Base-by-base conservation (phyloP, 495 filamentous ascomycete species). In the Penicillium turbatum region DNA sequence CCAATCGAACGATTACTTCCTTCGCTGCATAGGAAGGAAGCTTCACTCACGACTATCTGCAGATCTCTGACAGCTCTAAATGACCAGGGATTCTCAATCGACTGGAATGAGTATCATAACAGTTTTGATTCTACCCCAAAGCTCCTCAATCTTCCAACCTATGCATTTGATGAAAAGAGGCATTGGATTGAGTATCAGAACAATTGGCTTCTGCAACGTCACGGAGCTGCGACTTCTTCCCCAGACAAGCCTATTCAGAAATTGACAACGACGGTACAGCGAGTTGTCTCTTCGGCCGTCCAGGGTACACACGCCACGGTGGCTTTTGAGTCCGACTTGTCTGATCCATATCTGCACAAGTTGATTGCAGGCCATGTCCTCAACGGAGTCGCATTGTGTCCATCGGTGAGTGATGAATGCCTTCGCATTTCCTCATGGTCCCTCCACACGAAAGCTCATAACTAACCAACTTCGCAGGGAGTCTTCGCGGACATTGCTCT, bases 91-190 rank as follows among this genome's bases (percentile, higher is more conserved):
- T 37, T 67, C 89, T 11, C 77, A 88, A 62, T 89, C 45, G 65
- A 81, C 60, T 92, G 86, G 83, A 76, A 74, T 53, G 87, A 88
- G 56, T 86, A 79, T 58, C 84, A 88, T 66, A 70, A 75, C 6
- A 79, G 82, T 53, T 88, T 86, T 56, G 59, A 65, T 12, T 47
- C 63, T 1, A 73, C 71, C 15, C 72, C 77, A 7, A 65, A 72
- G 4, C 66, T 88, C 8, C 66, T 90, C 0, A 65, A 79, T 16
- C 75, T 90, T 2, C 87, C 87, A 11, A 63, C 79, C 2, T 92
- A 92, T 55, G 71, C 71, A 1, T 76, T 55, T 50, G 60, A 71
- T 40, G 13, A 59, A 1, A 70, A 72, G 43, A 68, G 61, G 8
- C 70, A 71, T 47, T 76, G 73, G 73, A 59, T 72, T 0, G 50